Evolutionary conservation across 2,329 filamentous ascomycete species (phyloP).

Genomic region (Ascosphaera apis): DNA sequence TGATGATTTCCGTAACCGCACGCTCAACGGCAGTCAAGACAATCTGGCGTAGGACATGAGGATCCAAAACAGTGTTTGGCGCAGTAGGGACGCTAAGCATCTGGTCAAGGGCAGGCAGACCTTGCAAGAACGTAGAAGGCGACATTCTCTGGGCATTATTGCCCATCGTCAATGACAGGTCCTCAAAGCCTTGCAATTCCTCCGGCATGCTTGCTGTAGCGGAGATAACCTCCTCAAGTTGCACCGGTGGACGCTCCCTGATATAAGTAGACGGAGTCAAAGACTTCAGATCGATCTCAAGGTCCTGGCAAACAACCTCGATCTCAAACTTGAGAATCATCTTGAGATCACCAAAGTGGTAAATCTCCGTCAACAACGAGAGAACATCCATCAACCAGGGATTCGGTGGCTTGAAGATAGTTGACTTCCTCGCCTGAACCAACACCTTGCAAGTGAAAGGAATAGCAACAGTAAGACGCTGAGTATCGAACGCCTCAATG

Average conservation of each 20-base stretch:
- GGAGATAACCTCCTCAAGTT: conserved; percentile 31
- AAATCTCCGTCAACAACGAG: conserved; percentile 72
- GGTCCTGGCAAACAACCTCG: conserved; percentile 81
- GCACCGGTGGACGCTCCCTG: conserved; percentile 43
- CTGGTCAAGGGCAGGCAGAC: conserved; percentile 62
- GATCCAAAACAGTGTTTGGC: conserved; percentile 53
- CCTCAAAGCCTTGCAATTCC: conserved; percentile 59
- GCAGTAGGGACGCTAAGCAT: conserved; percentile 58
- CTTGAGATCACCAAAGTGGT: conserved; percentile 79
- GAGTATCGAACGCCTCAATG: conserved; percentile 79
- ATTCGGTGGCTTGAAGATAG: conserved; percentile 81
- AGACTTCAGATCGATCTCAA: conserved; percentile 76
- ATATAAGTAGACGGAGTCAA: conserved; percentile 78
- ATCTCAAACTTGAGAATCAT: conserved; percentile 97
- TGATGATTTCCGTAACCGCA: conserved; percentile 87
- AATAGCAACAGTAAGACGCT: conserved; percentile 76
- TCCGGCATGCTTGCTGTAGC: conserved; percentile 38
- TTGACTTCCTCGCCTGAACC: conserved; percentile 59
- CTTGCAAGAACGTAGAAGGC: conserved; percentile 51
- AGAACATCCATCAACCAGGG: conserved; percentile 97
- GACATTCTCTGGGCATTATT: conserved; percentile 49
- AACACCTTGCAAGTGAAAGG: conserved; percentile 96
- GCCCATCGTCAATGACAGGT: conserved; percentile 53
- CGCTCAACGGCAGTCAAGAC: conserved; percentile 69
- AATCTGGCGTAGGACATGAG: conserved; percentile 44